Evolutionary conservation across 169 alveolate genomes (phyloP).

Genomic region (Plasmodium cynomolgi): DNA sequence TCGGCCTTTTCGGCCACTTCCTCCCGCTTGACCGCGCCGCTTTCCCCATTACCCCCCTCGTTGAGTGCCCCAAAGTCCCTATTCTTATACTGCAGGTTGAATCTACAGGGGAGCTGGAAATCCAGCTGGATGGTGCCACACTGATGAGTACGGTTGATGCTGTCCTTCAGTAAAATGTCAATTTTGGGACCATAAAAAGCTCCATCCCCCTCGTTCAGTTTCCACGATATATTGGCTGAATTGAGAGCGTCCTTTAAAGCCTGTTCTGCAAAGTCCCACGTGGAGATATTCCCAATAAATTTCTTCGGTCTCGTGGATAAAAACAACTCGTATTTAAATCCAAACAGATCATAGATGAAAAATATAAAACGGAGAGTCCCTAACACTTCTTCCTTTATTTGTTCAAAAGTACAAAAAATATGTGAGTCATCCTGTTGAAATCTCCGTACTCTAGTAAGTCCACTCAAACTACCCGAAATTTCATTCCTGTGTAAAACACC

Average conservation of each 20-base stretch:
- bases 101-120: conserved; percentile 98
- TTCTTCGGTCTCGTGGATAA: conserved; percentile 98
- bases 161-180: conserved; percentile 96
- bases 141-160: conserved; percentile 97
- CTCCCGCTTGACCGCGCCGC: neutral
- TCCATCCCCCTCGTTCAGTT: conserved; percentile 98
- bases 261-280: conserved; percentile 97
- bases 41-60: conserved; percentile 38
- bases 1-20: neutral
- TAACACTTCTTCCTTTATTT: conserved; percentile 93
- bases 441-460: conserved; percentile 98
- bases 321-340: conserved; percentile 93
- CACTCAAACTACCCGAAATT: conserved; percentile 97
- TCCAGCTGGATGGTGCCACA: conserved; percentile 99
- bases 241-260: conserved; percentile 94
- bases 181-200: conserved; percentile 99
- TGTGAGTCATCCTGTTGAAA: conserved; percentile 99
- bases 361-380: conserved; percentile 93
- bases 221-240: conserved; percentile 93
- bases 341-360: conserved; percentile 94
- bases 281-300: conserved; percentile 94
- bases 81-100: conserved; percentile 96
- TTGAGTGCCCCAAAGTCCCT: conserved; percentile 83
- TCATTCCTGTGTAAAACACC: conserved; percentile 99
- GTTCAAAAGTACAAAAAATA: conserved; percentile 97